Evolutionary conservation across 257 asterid species (phyloP), one percentile per base, ranked within the genome.

Genomic region (Datura wrightii): DNA sequence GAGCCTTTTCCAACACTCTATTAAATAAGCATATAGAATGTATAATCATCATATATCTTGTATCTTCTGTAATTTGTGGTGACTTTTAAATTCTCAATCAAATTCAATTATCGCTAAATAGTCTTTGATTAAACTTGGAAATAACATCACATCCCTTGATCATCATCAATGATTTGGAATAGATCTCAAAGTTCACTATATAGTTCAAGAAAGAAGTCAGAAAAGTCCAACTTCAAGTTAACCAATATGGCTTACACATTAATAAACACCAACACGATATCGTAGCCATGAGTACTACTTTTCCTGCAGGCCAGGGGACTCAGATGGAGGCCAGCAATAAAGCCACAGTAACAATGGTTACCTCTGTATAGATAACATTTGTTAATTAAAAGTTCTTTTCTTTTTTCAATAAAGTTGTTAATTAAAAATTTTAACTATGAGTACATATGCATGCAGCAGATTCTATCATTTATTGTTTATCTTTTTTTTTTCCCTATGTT

Each of bases 41-140:
- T 67, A 67, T 37, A 37, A 67, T 67, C 31, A 67, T 67, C 76
- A 67, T 8, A 67, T 37, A 67, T 67, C 11, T 67, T 37, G 76
- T 37, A 34, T 65, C 41, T 65, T 65, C 72, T 65, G 19, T 65
- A 36, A 65, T 65, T 65, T 34, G 72, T 65, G 72, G 46, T 0
- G 2, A 36, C 19, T 13, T 65, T 65, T 65, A 65, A 65, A 13
- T 3, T 6, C 50, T 31, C 76, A 37, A 67, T 48, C 48, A 66
- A 36, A 66, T 66, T 66, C 74, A 36, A 36, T 36, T 36, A 14
- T 14, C 36, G 74, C 19, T 66, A 66, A 66, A 14, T 66, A 65
- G 46, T 7, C 74, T 66, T 66, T 24, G 11, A 66, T 6, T 66
- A 66, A 36, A 36, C 74, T 36, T 66, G 48, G 74, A 36, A 55